Base-by-base conservation (phyloP, 1,284 basidiomycete genomes). In the Apiotrichum akiyoshidainum region DNA sequence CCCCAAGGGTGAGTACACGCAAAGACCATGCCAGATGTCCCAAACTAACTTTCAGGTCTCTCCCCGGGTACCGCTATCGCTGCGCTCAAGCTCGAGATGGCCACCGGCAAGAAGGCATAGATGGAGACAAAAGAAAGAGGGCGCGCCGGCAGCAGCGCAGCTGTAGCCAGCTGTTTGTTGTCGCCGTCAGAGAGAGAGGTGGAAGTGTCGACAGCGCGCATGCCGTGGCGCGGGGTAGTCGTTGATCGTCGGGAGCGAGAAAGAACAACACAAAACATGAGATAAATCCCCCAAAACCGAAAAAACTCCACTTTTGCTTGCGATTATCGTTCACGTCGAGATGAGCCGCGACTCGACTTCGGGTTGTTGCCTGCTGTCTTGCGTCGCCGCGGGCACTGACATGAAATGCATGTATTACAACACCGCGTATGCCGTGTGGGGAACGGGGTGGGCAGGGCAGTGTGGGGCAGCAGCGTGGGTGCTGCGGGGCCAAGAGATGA, bases 21-120 rank as follows among this genome's bases (percentile, higher is more conserved):
- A n/a, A n/a, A n/a, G n/a, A n/a, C n/a, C n/a, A n/a, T n/a, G n/a
- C n/a, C n/a, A n/a, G n/a, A n/a, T n/a, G n/a, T n/a, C n/a, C n/a
- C n/a, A n/a, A n/a, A n/a, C n/a, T n/a, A n/a, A n/a, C n/a, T n/a
- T n/a, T n/a, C n/a, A n/a, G n/a, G 93, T n/a, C 84, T 98, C 63
- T 96, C 95, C 81, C 92, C 92, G 2, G 90, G 71, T 12, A 52
- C 58, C 52, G 91, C 91, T 9, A 92, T 94, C 69, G 88, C 88
- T 22, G 87, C 88, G 81, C 90, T 93, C 79, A 93, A 93, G 82
- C 82, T 90, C 47, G 88, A 92, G 81, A 85, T 93, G 60, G 89
- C 90, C 5, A 82, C 86, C 7, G 87, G 89, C 53, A 52, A 48
- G 55, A 50, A 54, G 57, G 53, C 57, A 35, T 37, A 49, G 37